phyloP scores from a whole-genome alignment of 2,329 filamentous ascomycete genomes.

The Fusarium graminum region DNA sequence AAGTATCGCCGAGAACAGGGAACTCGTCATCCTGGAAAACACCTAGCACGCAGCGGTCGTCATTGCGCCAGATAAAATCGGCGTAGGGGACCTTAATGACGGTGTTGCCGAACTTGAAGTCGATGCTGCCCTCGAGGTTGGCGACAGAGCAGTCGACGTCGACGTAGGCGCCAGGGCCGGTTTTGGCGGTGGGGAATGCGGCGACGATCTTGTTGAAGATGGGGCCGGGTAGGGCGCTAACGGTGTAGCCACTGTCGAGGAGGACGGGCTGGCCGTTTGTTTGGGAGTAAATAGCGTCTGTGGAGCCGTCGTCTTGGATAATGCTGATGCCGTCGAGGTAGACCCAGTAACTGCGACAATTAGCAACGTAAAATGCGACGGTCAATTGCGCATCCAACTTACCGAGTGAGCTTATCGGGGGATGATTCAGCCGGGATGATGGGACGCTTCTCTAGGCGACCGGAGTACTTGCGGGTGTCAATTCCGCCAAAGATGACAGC shows the following conservation, averaged over 20 bases:
- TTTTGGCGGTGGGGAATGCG: constrained; percentile 61
- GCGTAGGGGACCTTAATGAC: constrained; percentile 60
- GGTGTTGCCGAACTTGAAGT: constrained; percentile 63
- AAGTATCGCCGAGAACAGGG: constrained; percentile 60
- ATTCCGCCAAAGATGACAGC: constrained; percentile 68
- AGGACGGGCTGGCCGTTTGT: constrained; percentile 61
- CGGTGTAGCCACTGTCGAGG: constrained; percentile 75
- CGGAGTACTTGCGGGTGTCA: constrained; percentile 67
- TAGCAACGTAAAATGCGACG: background rate
- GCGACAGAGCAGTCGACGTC: constrained; percentile 60
- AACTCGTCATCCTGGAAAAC: constrained; percentile 59
- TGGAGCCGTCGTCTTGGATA: constrained; percentile 53
- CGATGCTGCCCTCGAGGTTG: constrained; percentile 56
- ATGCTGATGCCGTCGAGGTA: constrained; percentile 55
- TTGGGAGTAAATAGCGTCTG: constrained; percentile 60
- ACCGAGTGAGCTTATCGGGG: constrained; percentile 53
- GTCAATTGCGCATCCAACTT: background rate
- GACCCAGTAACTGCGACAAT: constrained; percentile 57
- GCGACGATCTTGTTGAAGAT: constrained; percentile 62
- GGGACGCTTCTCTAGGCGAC: constrained; percentile 66
- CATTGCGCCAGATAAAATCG: constrained; percentile 61
- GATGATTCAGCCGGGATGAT: constrained; percentile 61
- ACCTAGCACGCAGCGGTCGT: constrained; percentile 58
- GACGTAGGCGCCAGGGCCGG: constrained; percentile 57
- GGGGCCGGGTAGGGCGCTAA: constrained; percentile 73